These are phyloP conservation scores for Pterocarpus macrocarpus DNA, from an alignment of 306 rosid genomes.

Conservation along the genomic window DNA sequence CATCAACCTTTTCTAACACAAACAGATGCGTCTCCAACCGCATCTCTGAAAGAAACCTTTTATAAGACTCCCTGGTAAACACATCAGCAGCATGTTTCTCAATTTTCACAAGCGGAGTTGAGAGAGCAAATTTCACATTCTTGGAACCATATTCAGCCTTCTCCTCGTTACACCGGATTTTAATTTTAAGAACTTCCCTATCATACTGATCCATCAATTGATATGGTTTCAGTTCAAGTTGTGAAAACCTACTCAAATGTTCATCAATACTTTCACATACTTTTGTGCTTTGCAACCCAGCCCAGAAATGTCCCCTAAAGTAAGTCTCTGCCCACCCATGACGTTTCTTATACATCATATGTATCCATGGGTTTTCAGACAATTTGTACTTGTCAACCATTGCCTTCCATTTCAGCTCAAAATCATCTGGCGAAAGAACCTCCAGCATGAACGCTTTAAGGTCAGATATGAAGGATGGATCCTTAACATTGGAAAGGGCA, in stretches of 20 bases:
- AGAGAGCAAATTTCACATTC: background rate
- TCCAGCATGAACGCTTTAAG: slow-evolving; percentile 36
- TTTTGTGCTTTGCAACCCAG: slow-evolving; percentile 30
- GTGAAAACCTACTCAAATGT: background rate
- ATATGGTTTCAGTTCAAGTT: background rate
- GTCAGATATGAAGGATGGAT: background rate
- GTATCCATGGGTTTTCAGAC: slow-evolving; percentile 20
- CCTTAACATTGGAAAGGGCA: slow-evolving; percentile 3
- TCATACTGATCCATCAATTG: background rate
- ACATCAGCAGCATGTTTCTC: slow-evolving; percentile 32
- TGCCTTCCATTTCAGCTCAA: slow-evolving; percentile 36
- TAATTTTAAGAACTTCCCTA: background rate
- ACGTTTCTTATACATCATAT: slow-evolving; percentile 16
- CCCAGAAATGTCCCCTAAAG: slow-evolving; percentile 39
- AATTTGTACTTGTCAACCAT: slow-evolving; percentile 25
- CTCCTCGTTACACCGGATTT: slow-evolving; percentile 7
- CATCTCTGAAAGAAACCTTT: slow-evolving; percentile 35
- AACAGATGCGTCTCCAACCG: slow-evolving; percentile 18
- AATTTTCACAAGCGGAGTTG: slow-evolving; percentile 18
- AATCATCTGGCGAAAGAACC: slow-evolving; percentile 13
- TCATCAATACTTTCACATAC: slow-evolving; percentile 19
- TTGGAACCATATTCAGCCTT: slow-evolving; percentile 2
- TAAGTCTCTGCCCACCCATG: slow-evolving; percentile 44
- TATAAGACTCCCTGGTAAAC: slow-evolving; percentile 26
- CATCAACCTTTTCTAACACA: slow-evolving; percentile 13